A percentile compares a stretch with the other conserved stretches of the same genome.
phyloP scores from a whole-genome alignment of 345 rosid genomes.

The Crucihimalaya himalaica region DNA sequence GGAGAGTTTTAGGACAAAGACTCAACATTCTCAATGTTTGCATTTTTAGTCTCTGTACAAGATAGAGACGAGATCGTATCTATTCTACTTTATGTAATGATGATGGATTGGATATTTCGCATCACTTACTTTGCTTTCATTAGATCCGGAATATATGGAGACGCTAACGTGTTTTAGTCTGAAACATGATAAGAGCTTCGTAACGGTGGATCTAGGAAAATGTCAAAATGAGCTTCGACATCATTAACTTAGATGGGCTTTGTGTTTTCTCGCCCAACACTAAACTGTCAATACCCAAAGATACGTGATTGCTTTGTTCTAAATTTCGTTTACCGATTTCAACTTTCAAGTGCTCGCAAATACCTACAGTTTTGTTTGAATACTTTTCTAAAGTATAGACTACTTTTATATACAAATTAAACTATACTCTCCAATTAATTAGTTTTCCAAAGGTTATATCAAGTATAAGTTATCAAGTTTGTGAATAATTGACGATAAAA shows the following conservation, averaged over 20 bases:
- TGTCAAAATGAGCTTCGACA: background rate
- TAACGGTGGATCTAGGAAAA: too few species aligned
- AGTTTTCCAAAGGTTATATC: background rate
- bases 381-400: background rate
- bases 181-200: too few species aligned
- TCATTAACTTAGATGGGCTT: background rate
- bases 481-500: background rate
- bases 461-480: background rate
- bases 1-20: background rate
- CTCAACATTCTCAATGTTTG: slow-evolving; percentile 1
- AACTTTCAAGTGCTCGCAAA: background rate
- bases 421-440: too few species aligned
- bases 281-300: background rate
- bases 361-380: background rate
- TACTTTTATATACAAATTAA: background rate
- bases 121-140: background rate
- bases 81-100: background rate
- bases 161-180: too few species aligned
- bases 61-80: background rate
- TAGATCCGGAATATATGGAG: background rate
- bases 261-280: background rate
- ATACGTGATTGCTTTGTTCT: background rate
- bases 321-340: background rate
- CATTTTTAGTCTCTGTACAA: background rate
- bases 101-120: background rate